Conservation (phyloP, 2,329 filamentous ascomycete genomes). For the Epicoccum sorghinum region DNA sequence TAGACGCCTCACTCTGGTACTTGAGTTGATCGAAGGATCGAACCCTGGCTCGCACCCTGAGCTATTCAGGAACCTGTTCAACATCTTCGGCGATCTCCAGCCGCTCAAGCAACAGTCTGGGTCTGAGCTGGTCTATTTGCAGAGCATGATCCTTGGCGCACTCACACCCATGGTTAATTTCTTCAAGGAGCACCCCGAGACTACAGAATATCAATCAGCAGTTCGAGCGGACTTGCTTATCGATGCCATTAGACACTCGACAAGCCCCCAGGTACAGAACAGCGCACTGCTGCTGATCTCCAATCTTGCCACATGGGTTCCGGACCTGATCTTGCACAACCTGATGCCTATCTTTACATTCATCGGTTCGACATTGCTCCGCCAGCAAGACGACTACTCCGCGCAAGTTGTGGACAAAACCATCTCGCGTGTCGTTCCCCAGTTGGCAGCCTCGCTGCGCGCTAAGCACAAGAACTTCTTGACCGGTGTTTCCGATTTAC, state of each 20-base stretch:
- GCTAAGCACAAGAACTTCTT: conserved; percentile 78
- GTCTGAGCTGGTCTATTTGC: conserved; percentile 87
- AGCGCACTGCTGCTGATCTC: conserved; percentile 87
- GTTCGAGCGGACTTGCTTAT: conserved; percentile 90
- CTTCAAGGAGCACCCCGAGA: conserved; percentile 61
- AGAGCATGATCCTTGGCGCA: conserved; percentile 82
- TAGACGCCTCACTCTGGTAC: conserved; percentile 79
- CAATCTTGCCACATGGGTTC: conserved; percentile 82
- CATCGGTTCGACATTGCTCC: conserved; percentile 89
- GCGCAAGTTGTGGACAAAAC: conserved; percentile 94
- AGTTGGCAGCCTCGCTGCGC: conserved; percentile 82
- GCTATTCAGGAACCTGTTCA: conserved; percentile 80
- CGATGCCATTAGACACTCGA: conserved; percentile 89
- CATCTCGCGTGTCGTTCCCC: conserved; percentile 91
- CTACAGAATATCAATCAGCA: conserved; percentile 76
- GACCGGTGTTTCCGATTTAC: conserved; percentile 81
- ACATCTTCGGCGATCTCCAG: conserved; percentile 83
- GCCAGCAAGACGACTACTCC: conserved; percentile 95
- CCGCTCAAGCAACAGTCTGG: conserved; percentile 80
- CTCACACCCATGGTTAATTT: conserved; percentile 83
- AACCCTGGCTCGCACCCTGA: conserved; percentile 75
- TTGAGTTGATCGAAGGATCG: conserved; percentile 86
- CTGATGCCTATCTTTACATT: conserved; percentile 99
- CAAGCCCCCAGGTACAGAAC: conserved; percentile 93
- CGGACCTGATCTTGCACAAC: conserved; percentile 90